These are phyloP conservation scores for Elasticomyces elasticus DNA, from an alignment of 495 filamentous ascomycete genomes.

Conservation along the genomic window DNA sequence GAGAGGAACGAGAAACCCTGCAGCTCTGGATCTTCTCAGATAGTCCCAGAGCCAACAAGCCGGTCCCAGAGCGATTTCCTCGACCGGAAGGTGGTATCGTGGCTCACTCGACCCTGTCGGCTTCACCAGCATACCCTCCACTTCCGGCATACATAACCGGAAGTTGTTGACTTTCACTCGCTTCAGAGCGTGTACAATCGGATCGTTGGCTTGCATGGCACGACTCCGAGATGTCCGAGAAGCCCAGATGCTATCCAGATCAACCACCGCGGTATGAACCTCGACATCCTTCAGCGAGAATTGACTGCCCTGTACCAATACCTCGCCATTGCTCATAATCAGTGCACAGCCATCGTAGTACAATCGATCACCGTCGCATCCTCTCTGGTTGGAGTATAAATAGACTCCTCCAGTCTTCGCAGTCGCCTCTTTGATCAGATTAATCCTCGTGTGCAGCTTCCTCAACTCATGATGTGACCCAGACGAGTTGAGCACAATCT, in stretches of 20 bases:
- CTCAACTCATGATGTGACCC: conserved; percentile 63
- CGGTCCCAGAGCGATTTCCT: conserved; percentile 63
- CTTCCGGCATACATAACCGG: conserved; percentile 1
- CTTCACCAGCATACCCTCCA: no score
- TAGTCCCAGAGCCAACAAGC: conserved; percentile 85
- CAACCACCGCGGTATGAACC: conserved; percentile 69
- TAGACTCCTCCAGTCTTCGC: conserved; percentile 40
- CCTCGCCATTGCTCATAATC: conserved; percentile 64
- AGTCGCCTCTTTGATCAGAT: conserved; percentile 68
- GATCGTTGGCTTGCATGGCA: conserved; percentile 46
- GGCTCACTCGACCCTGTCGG: conserved; percentile 30
- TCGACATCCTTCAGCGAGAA: conserved; percentile 77
- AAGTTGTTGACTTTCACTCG: conserved; percentile 39
- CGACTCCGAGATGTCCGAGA: conserved; percentile 45
- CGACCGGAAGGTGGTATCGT: conserved; percentile 54
- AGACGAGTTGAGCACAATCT: conserved; percentile 65
- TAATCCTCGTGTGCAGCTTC: conserved; percentile 64
- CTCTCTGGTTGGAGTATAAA: conserved; percentile 40
- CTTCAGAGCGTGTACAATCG: conserved; percentile 22
- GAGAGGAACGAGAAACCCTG: conserved; percentile 38
- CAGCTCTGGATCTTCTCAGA: conserved; percentile 47
- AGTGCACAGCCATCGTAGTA: conserved; percentile 68
- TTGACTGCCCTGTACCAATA: conserved; percentile 62
- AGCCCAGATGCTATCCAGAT: conserved; percentile 63
- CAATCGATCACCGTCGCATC: conserved; percentile 60